Base-by-base conservation (phyloP, 1,139 yeast species). In the Geotrichum candidum region DNA sequence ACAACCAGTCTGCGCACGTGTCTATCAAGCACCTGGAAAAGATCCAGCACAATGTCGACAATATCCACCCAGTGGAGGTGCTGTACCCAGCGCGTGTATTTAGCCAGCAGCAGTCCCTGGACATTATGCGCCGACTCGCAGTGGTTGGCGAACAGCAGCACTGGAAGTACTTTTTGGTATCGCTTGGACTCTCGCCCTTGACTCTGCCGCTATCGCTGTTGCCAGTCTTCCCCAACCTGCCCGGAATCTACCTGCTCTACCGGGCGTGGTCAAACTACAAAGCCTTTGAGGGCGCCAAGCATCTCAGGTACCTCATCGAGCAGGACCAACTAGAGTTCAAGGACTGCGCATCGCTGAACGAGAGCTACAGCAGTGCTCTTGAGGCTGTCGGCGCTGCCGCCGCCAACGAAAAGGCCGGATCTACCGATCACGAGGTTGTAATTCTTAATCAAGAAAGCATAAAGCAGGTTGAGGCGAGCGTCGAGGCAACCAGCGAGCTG, bases 181-280 rank as follows among this genome's bases (percentile, higher is more conserved):
- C 90, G 68, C 81, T 83, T 0, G 67, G 87, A 38, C 86, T 86
- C 1, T 75, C 94, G 2, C 98, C 98, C 0, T 67, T 92, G 54
- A 84, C 96, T 0, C 70, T 90, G 7, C 99, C 99, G 1, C 74
- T 91, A 60, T 91, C 90, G 0, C 70, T 91, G 55, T 71, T 94
- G 0, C 99, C 99, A 0, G 80, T 92, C n/a, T 73, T 92, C 1
- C 99, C 99, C 23, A 94, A 94, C 68, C 83, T 94, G n/a, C 99
- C 99, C 0, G 97, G 97, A 0, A 87, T 94, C 69, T 94, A 91
- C 71, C 74, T 92, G 54, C 79, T 88, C 5, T 94, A 88, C 73
- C 80, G 99, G 66, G 80, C 88, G 23, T 94, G 90, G 76, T 90
- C 97, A 70, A 90, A 92, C 72, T 79, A 85, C 70, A 89, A 88